These are phyloP conservation scores for Rasamsonia emersonii DNA, from an alignment of 2,329 filamentous ascomycete species.

Conservation along the genomic window DNA sequence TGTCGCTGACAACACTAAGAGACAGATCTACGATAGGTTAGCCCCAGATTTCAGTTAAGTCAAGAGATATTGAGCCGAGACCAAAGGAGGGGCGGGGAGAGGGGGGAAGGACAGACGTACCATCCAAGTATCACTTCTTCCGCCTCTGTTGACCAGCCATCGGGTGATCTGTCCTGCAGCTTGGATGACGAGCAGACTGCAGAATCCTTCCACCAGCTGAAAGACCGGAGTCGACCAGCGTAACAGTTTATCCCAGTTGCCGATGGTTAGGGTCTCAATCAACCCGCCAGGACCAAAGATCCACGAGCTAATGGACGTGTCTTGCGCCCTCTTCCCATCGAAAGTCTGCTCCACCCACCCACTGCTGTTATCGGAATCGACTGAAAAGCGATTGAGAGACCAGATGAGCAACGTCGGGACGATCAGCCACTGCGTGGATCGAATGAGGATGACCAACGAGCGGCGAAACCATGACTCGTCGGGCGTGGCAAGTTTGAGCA, in stretches of 20 bases:
- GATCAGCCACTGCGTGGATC: conserved; percentile 74
- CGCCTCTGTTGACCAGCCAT: conserved; percentile 82
- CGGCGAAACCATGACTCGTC: conserved; percentile 66
- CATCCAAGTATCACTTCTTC: conserved; percentile 93
- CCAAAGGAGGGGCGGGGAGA: no score
- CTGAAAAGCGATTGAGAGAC: conserved; percentile 89
- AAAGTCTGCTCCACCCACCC: conserved; percentile 80
- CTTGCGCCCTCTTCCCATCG: conserved; percentile 52
- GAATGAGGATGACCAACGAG: conserved; percentile 59
- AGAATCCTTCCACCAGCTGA: conserved; percentile 92
- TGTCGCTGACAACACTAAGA: conserved; percentile 79
- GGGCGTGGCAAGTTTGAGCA: conserved; percentile 72
- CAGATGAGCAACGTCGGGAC: conserved; percentile 84
- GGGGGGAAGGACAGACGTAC: conserved; percentile 50
- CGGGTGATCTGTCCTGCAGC: conserved; percentile 87
- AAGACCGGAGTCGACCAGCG: conserved; percentile 90
- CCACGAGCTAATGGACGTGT: conserved; percentile 69
- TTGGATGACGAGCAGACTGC: conserved; percentile 91
- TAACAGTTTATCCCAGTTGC: conserved; percentile 79
- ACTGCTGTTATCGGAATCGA: conserved; percentile 60
- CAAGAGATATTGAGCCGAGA: no score
- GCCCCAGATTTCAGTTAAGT: conserved; percentile 7
- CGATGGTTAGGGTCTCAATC: conserved; percentile 69
- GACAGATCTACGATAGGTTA: conserved; percentile 56
- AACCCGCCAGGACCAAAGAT: conserved; percentile 79